Evolutionary conservation across 352 stramenopile genomes (phyloP).

Genomic region (Pythium biforme): DNA sequence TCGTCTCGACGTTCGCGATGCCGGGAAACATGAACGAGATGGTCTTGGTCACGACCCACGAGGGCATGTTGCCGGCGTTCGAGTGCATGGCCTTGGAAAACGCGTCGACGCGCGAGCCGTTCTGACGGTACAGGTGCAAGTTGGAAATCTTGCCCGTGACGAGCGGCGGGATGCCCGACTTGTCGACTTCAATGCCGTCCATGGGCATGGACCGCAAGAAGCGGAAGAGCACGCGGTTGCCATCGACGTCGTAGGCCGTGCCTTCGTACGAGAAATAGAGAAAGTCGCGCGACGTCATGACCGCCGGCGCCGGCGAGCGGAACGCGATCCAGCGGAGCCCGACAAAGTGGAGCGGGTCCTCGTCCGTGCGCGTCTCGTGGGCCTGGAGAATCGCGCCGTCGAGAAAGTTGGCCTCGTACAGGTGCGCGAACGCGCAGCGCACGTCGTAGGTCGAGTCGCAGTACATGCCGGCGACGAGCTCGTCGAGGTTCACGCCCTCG

Average conservation of each 20-base stretch:
- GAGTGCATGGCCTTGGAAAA: conserved; percentile 36
- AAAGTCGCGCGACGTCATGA: conserved; percentile 42
- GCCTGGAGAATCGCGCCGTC: conserved; percentile 44
- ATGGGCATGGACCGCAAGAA: conserved; percentile 38
- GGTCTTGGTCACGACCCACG: conserved; percentile 39
- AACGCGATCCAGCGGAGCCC: conserved; percentile 47
- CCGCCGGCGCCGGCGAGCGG: conserved; percentile 32
- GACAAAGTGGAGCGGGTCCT: conserved; percentile 47
- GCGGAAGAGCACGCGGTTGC: conserved; percentile 34
- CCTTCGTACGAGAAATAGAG: conserved; percentile 46
- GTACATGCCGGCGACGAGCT: conserved; percentile 37
- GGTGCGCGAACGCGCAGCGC: conserved; percentile 34
- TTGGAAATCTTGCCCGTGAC: conserved; percentile 43
- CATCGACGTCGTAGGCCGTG: conserved; percentile 30
- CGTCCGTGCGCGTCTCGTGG: conserved; percentile 26
- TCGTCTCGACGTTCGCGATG: conserved; percentile 36
- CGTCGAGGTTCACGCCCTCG: conserved; percentile 33
- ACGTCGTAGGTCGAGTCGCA: conserved; percentile 35
- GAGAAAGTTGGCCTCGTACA: conserved; percentile 48
- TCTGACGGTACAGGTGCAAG: conserved; percentile 37
- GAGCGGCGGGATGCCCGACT: conserved; percentile 26
- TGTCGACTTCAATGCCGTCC: conserved; percentile 30
- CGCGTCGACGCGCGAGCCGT: conserved; percentile 33
- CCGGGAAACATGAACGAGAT: conserved; percentile 36
- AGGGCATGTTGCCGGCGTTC: conserved; percentile 34